A percentile compares a stretch with the other conserved stretches of the same genome.
Conservation (phyloP, 2,329 filamentous ascomycete genomes). For the Aspergillus sergii region DNA sequence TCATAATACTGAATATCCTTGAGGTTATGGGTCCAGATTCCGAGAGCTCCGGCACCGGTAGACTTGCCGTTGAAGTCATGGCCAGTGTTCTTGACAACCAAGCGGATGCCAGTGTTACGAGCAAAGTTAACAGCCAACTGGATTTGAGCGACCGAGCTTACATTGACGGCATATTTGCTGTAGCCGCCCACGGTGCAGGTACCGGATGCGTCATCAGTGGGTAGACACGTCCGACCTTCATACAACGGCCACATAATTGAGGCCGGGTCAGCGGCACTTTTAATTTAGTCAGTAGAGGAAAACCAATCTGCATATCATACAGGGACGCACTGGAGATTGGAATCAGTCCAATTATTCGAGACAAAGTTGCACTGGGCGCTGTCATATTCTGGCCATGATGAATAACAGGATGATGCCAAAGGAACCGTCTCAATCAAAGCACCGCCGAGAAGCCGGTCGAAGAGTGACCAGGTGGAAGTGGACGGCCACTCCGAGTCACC, state of each 20-base stretch:
- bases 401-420: constrained; percentile 30
- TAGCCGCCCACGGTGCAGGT: constrained; percentile 35
- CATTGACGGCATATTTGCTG: constrained; percentile 40
- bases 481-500: constrained; percentile 29
- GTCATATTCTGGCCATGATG: constrained; percentile 28
- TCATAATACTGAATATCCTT: constrained; percentile 47
- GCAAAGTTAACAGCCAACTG: constrained; percentile 36
- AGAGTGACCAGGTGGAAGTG: constrained; percentile 23
- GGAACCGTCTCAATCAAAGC: constrained; percentile 31
- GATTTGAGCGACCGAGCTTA: constrained; percentile 35
- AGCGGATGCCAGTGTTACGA: constrained; percentile 34
- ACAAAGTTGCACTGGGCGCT: constrained; percentile 21
- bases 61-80: constrained; percentile 53
- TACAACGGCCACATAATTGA: constrained; percentile 33
- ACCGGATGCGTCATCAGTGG: constrained; percentile 25
- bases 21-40: constrained; percentile 54
- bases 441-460: constrained; percentile 26
- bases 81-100: constrained; percentile 49
- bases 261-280: constrained; percentile 25
- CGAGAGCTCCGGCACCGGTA: constrained; percentile 49
- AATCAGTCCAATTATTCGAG: constrained; percentile 26
- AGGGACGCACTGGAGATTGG: constrained; percentile 28
- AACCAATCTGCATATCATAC: background rate
- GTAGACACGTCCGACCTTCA: constrained; percentile 28
- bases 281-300: background rate